Evolutionary conservation across 768 basidiomycete genomes (phyloP), one percentile per base, ranked within the genome.

Genomic region (Mycena rebaudengoi): DNA sequence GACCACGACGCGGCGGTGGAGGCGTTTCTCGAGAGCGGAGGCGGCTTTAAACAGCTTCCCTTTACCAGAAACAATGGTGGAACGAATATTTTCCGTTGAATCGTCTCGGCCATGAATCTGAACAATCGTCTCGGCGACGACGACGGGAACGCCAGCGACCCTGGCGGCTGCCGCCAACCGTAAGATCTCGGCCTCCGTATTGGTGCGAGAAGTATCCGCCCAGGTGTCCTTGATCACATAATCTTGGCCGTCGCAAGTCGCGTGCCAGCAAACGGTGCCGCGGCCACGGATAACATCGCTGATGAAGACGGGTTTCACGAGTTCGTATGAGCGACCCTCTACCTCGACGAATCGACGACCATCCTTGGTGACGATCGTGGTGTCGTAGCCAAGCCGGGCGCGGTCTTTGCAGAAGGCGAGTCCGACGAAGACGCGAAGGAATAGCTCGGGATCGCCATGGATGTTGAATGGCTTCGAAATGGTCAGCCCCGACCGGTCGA

Each of bases 181-280:
- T 8, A 54, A n/a, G 5, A 54, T 55, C 4, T 44, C 41, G 13
- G 41, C 54, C 20, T 55, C 54, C 7, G 54, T 40, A 11, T 41
- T n/a, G 8, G 39, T 26, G 16, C 41, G 54, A 16, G 54, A 55
- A 30, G 21, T 25, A 20, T 55, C 54, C 11, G 40, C 54, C 54
- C 54, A 55, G 14, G 18, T 44, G 18, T 55, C 54, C 41, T 55
- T 55, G 28, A 55, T 54, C 1, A 54, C 39, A 41, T 20, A 54
- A 20, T 54, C 37, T 20, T 54, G 14, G 26, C 39, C 39, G 2
- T 30, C 52, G 25, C 14, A 18, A 20, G 25, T 23, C 23, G 28
- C 52, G 26, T 26, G 52, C 52, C 54, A 55, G 21, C 54, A 55
- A 2, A 55, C 54, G 2, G 54, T 55, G n/a, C 54, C 41, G 7